Evolutionary conservation across 2,329 filamentous ascomycete genomes (phyloP), one percentile per base, ranked within the genome.

Genomic region (Aspergillus tamarii): DNA sequence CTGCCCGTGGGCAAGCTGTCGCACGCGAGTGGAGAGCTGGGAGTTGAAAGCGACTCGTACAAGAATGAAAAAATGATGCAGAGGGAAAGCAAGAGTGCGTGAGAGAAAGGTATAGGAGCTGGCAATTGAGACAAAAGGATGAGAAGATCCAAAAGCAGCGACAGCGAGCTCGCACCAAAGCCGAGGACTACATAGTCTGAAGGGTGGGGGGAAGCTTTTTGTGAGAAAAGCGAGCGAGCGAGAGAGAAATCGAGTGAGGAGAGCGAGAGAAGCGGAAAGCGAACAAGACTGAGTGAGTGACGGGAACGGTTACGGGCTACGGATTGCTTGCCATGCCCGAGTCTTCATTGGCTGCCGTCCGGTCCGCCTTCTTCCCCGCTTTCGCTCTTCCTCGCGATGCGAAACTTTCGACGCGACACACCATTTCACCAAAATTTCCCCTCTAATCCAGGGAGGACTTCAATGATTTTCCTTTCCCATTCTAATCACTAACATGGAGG

Each of bases 121-220:
- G 67, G 72, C 73, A 75, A 73, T 74, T 72, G 70, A 60, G 64
- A 70, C 56, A 46, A 62, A 65, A 60, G 60, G 34, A 45, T 52
- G 45, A 56, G 55, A 60, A 60, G 64, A 69, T 61, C 60, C 59
- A 68, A 68, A 66, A 66, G 72, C 61, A 67, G 66, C 66, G 69
- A 72, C 72, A 68, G 69, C 64, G 67, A 76, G 75, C 72, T 73
- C 72, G 66, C 69, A 66, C 56, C 63, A 72, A 68, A 73, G 72
- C 72, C 69, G 69, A 73, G 67, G 74, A 73, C 77, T 78, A 79
- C 77, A 79, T 79, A 79, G 74, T 78, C 72, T 67, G 73, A 60
- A 67, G 69, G 72, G 74, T 75, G 71, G 73, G 74, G 65, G 69
- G 39, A n/a, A 64, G 64, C 21, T 55, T 55, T 55, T 55, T 68